Evolutionary conservation across 2,329 filamentous ascomycete genomes (phyloP), one percentile per base, ranked within the genome.

Genomic region (Colletotrichum somersetense): DNA sequence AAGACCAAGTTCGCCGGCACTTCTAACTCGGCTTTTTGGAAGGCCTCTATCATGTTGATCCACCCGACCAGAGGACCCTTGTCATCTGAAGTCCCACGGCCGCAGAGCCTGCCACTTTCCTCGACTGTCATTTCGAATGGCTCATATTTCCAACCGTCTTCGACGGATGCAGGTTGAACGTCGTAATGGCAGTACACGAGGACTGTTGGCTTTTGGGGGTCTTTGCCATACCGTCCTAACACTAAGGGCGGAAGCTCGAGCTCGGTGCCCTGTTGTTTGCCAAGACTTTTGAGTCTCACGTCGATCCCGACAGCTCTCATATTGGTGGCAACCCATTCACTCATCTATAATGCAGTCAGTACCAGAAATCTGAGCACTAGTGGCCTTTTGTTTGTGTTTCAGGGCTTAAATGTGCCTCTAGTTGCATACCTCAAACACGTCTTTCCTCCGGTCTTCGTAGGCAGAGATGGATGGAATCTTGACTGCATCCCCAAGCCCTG

Each of bases 181-280:
- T 99, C 96, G 85, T 99, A 99, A 86, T 99, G 96, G 61, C 96
- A 96, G 80, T 99, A 99, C 50, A 99, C 94, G 73, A 99, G 88
- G 75, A 99, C 96, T 42, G 95, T 98, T 72, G 93, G 91, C 90
- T 98, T 99, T 82, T 89, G 93, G 82, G 92, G 91, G 82, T 98
- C 95, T 81, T 90, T 93, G 75, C 96, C 95, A 82, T 98, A 98
- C 75, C 96, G 92, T 62, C 92, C 95, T 75, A 98, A 89, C 67
- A 99, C 90, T 59, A 97, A 94, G 1, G 96, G 96, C 4, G 96
- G 96, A 20, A 99, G 92, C 67, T 97, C 92, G 76, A 99, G 91
- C 77, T 95, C 88, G 79, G 97, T 94, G 80, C 93, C 93, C 66
- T 94, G 95, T 85, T 99, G 96, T 84, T 95, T 95, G 79, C 96